Conservation (phyloP, 257 asterid genomes). For the Orobanche coerulescens region DNA sequence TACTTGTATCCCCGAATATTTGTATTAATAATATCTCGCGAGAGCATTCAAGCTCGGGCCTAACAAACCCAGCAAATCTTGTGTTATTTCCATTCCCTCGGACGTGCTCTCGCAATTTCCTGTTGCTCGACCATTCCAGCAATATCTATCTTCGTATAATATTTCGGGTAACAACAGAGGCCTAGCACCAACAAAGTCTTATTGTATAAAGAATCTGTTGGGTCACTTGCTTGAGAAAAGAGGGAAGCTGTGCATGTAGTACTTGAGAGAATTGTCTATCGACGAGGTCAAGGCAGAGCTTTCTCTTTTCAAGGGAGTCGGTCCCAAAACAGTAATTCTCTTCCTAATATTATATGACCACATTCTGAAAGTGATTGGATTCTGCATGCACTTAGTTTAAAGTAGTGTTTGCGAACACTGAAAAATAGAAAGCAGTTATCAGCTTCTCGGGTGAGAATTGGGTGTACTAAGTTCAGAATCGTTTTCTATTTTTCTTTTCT, state of each 20-base stretch:
- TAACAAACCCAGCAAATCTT: no score
- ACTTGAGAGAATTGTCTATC: conserved; percentile 54
- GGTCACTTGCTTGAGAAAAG: conserved; percentile 44
- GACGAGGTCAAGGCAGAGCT: conserved; percentile 74
- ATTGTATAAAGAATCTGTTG: conserved; percentile 66
- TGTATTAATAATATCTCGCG: no score
- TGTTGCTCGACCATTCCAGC: no score
- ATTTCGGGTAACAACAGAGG: no score
- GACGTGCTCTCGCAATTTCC: no score
- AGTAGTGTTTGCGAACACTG: neutral
- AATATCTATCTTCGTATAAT: no score
- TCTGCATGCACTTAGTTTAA: neutral
- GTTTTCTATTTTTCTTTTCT: no score
- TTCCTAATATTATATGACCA: neutral
- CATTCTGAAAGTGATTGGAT: neutral
- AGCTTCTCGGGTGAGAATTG: neutral
- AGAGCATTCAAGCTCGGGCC: no score
- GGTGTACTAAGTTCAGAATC: no score
- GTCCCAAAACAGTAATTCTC: conserved; percentile 73
- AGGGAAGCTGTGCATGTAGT: conserved; percentile 78
- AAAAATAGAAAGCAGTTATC: neutral
- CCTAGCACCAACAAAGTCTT: conserved; percentile 66
- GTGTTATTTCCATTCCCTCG: no score
- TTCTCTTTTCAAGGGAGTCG: conserved; percentile 71
- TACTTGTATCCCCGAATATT: no score